Conservation (phyloP, 352 stramenopile species). For the Pythium chondricola region DNA sequence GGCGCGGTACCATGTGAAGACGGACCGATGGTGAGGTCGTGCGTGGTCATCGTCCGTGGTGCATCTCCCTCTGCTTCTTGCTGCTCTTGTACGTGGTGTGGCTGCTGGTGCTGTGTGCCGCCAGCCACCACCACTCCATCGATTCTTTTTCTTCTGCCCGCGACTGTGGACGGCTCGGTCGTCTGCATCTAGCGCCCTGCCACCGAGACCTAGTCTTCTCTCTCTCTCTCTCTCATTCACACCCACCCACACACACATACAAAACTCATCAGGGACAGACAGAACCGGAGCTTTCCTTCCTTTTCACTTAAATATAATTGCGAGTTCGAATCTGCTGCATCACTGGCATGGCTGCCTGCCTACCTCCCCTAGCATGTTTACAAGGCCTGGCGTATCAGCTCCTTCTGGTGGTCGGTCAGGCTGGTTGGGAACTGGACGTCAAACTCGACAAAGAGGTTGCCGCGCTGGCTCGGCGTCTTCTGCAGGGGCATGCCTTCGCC, state of each 20-base stretch:
- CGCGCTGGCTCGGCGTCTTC: slow-evolving; percentile 65
- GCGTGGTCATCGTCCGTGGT: too few species aligned
- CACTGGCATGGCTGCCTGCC: too few species aligned
- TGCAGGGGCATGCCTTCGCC: slow-evolving; percentile 96
- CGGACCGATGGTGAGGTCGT: background rate
- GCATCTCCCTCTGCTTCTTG: slow-evolving; percentile 11
- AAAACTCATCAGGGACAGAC: too few species aligned
- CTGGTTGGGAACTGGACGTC: slow-evolving; percentile 94
- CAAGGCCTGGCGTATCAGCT: slow-evolving; percentile 61
- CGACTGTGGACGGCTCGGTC: too few species aligned
- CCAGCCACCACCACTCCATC: background rate
- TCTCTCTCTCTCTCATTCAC: too few species aligned
- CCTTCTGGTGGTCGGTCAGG: slow-evolving; percentile 76
- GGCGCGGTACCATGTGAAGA: slow-evolving; percentile 70
- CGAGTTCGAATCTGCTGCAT: too few species aligned
- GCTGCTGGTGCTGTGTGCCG: too few species aligned
- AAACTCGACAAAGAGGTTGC: slow-evolving; percentile 95
- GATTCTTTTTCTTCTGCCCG: too few species aligned
- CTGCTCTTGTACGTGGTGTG: background rate
- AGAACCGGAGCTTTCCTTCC: background rate
- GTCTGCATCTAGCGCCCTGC: too few species aligned
- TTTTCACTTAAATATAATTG: background rate
- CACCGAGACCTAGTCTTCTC: too few species aligned
- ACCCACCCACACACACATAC: too few species aligned
- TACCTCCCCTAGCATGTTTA: too few species aligned